A percentile compares a stretch with the other conserved stretches of the same genome.
Evolutionary conservation across 2,329 filamentous ascomycete species (phyloP).

Genomic region (Paraphaeosphaeria minitans): DNA sequence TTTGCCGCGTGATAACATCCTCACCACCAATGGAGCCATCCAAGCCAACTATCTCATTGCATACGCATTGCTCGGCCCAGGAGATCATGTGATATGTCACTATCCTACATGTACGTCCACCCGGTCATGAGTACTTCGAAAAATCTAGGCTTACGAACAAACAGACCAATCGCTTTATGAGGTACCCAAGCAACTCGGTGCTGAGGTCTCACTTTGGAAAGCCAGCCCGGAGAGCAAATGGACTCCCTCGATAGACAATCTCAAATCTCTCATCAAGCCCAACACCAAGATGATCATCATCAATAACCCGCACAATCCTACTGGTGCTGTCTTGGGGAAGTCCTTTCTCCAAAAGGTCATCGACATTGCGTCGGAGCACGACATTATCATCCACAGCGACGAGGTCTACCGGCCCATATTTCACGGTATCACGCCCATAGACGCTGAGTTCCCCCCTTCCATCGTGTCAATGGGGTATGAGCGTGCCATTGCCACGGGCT

Average conservation of each 20-base stretch:
- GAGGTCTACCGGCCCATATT: conserved; percentile 87
- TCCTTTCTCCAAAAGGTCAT: conserved; percentile 66
- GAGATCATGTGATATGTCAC: conserved; percentile 84
- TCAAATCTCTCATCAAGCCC: conserved; percentile 66
- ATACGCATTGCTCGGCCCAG: conserved; percentile 72
- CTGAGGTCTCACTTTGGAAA: conserved; percentile 78
- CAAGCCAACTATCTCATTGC: conserved; percentile 82
- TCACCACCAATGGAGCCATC: conserved; percentile 82
- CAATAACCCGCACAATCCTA: conserved; percentile 84
- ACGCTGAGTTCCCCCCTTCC: conserved; percentile 66
- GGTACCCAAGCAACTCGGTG: conserved; percentile 74
- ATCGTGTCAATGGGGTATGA: conserved; percentile 73
- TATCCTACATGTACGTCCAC: conserved; percentile 71
- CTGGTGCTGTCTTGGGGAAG: conserved; percentile 70
- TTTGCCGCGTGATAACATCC: conserved; percentile 65
- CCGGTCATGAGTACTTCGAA: background rate
- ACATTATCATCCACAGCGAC: conserved; percentile 73
- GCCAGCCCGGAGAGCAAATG: conserved; percentile 68
- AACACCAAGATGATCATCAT: conserved; percentile 75
- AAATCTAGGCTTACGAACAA: background rate
- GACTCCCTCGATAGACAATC: conserved; percentile 68
- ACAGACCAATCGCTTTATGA: conserved; percentile 74
- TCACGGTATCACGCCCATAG: conserved; percentile 65
- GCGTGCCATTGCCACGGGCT: conserved; percentile 74
- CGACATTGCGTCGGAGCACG: conserved; percentile 64